Percentiles rank a stretch among this genome's conserved stretches.
Conservation (phyloP, 2,329 filamentous ascomycete species). For the Pochonia chlamydosporia region DNA sequence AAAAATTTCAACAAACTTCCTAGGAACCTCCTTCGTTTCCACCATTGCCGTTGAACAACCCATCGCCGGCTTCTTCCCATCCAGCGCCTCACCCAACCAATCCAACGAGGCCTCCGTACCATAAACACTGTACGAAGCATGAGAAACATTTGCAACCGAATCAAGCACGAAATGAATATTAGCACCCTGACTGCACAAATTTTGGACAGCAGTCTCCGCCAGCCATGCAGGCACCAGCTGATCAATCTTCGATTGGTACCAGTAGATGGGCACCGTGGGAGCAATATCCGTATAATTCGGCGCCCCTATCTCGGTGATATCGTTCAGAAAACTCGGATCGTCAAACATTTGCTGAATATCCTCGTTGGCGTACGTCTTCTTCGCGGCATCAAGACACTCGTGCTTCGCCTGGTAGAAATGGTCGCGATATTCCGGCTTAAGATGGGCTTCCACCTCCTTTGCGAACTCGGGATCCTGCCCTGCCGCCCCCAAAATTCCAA, state of each 20-base stretch:
- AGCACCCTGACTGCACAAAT: neutral
- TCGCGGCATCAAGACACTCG: constrained; percentile 19
- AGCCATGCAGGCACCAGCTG: neutral
- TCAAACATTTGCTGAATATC: constrained; percentile 36
- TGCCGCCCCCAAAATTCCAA: constrained; percentile 14
- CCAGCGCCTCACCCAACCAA: neutral
- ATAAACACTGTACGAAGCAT: neutral
- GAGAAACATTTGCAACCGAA: neutral
- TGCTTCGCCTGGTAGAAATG: constrained; percentile 21
- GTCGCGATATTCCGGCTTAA: constrained; percentile 15
- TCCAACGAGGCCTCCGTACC: neutral
- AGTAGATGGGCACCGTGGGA: neutral
- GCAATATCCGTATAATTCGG: neutral
- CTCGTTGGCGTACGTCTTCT: constrained; percentile 22
- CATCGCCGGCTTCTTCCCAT: neutral
- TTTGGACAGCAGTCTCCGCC: neutral
- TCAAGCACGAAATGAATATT: neutral
- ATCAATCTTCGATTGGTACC: neutral
- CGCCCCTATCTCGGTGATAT: neutral
- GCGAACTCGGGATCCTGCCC: constrained; percentile 14
- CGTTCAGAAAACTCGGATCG: constrained; percentile 9
- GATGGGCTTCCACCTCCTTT: constrained; percentile 10
- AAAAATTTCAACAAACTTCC: neutral
- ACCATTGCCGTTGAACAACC: neutral
- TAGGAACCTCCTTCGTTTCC: neutral